phyloP scores from a whole-genome alignment of 2,329 filamentous ascomycete genomes.

The Ceratocystis cubensis region DNA sequence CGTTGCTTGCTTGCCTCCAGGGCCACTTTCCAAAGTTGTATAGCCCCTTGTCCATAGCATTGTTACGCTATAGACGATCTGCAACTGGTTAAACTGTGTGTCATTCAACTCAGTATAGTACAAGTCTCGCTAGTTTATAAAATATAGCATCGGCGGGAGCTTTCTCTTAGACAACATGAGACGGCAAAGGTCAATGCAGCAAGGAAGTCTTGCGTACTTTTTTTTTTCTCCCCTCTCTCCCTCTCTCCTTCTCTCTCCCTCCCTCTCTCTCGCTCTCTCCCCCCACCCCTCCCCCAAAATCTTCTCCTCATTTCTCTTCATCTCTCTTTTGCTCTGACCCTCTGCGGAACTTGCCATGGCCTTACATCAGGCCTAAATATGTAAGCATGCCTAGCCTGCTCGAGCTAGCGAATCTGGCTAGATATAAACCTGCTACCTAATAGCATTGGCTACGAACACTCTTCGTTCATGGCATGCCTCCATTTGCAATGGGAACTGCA shows the following conservation, averaged over 20 bases:
- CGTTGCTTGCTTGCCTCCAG: not conserved
- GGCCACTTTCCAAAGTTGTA: not conserved
- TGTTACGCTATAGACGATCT: not conserved
- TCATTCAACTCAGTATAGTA: not conserved
- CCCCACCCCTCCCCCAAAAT: not conserved
- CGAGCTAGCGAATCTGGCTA: not conserved
- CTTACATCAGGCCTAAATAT: not conserved
- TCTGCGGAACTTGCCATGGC: not conserved
- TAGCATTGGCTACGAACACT: too few relatives aligned
- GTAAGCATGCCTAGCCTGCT: not conserved
- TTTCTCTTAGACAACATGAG: not conserved
- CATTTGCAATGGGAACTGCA: too few relatives aligned
- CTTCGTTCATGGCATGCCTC: not conserved
- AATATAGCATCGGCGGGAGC: not conserved
- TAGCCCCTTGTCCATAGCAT: not conserved
- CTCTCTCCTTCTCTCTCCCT: not conserved
- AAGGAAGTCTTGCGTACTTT: not conserved
- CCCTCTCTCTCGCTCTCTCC: not conserved
- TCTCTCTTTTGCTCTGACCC: not conserved
- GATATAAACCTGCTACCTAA: not conserved
- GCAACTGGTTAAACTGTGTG: slow-evolving; percentile 1
- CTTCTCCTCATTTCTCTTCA: not conserved
- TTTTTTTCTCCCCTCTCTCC: not conserved
- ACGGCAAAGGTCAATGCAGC: not conserved
- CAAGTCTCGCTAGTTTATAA: not conserved